Evolutionary conservation across 2,329 filamentous ascomycete species (phyloP).

Genomic region (Trichoderma sp.): DNA sequence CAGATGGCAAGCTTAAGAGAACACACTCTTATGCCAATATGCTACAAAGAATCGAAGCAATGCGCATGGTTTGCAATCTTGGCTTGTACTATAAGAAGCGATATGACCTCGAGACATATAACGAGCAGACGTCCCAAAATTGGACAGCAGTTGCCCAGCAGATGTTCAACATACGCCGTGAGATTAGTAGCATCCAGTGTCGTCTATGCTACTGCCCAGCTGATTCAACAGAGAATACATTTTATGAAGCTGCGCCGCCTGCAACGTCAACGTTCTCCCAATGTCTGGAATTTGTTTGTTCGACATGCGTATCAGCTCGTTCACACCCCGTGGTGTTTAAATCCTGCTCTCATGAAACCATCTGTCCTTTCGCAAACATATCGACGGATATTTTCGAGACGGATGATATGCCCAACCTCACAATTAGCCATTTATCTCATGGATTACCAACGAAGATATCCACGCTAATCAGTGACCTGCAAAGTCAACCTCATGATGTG

Average conservation of each 20-base stretch:
- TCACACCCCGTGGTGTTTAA: background rate
- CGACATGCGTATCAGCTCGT: background rate
- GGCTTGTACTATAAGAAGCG: conserved; percentile 40
- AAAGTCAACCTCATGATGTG: background rate
- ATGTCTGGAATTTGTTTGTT: conserved; percentile 36
- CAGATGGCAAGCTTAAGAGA: conserved; percentile 16
- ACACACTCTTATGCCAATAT: conserved; percentile 39
- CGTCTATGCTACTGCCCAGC: conserved; percentile 28
- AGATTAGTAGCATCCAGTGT: conserved; percentile 31
- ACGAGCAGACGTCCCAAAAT: background rate
- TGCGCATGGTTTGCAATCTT: conserved; percentile 47
- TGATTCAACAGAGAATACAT: conserved; percentile 27
- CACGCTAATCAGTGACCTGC: background rate
- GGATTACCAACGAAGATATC: conserved; percentile 5
- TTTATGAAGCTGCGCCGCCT: conserved; percentile 19
- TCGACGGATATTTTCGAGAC: background rate
- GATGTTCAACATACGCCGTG: conserved; percentile 35
- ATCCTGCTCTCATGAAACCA: background rate
- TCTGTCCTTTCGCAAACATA: background rate
- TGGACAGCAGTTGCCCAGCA: conserved; percentile 34
- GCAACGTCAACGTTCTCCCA: conserved; percentile 29
- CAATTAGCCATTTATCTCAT: background rate
- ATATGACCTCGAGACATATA: conserved; percentile 24
- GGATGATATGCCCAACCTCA: background rate
- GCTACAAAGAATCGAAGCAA: conserved; percentile 44